phyloP scores from a whole-genome alignment of 768 basidiomycete species.

The Suillus discolor region DNA sequence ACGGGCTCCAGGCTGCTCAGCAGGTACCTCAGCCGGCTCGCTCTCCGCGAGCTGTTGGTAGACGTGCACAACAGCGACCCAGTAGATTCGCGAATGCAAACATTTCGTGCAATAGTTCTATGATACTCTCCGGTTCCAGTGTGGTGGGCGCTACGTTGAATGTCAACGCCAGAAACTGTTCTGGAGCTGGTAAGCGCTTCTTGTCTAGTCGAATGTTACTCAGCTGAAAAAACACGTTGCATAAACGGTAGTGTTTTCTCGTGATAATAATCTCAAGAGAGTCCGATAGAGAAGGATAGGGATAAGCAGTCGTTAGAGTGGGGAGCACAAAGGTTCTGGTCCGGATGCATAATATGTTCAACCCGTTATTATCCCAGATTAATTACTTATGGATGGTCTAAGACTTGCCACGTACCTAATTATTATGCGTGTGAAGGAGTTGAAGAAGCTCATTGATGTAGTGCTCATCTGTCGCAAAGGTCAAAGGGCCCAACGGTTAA shows the following conservation, averaged over 20 bases:
- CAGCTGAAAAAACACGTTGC: neutral
- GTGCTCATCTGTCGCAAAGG: no score
- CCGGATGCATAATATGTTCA: neutral
- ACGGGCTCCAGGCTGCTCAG: neutral
- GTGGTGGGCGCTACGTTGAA: slow-evolving; percentile 2
- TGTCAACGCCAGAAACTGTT: neutral
- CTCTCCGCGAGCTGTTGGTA: neutral
- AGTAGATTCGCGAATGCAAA: neutral
- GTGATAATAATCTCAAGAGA: no score
- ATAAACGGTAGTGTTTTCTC: neutral
- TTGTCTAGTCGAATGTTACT: neutral
- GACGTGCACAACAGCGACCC: slow-evolving; percentile 1
- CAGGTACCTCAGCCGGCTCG: neutral
- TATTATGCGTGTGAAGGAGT: no score
- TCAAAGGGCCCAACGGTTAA: no score
- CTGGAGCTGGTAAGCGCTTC: neutral
- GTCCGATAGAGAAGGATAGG: neutral
- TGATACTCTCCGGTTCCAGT: neutral
- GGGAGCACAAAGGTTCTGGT: neutral
- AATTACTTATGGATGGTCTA: no score
- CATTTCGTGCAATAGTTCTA: neutral
- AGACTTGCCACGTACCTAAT: no score
- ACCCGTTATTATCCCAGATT: neutral
- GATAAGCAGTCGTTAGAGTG: neutral
- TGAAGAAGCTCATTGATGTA: no score